phyloP scores from a whole-genome alignment of 257 asterid species.

The Linaria vulgaris region DNA sequence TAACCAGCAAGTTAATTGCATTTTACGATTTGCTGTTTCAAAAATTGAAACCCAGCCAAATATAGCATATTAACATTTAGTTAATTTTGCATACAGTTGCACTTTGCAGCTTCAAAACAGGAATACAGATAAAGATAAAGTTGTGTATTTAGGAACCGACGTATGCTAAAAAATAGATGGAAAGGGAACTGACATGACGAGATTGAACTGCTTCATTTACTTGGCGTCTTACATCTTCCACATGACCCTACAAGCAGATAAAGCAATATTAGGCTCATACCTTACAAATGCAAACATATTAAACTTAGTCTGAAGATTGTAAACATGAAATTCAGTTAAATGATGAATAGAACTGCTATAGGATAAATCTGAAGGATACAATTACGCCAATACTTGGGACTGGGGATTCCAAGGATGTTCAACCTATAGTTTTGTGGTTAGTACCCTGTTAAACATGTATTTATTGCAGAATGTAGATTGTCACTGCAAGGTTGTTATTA shows the following conservation, averaged over 20 bases:
- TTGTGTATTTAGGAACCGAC: not conserved
- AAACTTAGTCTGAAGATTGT: not conserved
- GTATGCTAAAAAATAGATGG: not conserved
- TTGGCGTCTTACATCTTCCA: constrained; percentile 88
- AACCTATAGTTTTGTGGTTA: not conserved
- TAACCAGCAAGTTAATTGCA: not conserved
- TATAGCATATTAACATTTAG: no score
- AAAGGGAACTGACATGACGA: constrained; percentile 74
- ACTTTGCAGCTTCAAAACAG: constrained; percentile 3
- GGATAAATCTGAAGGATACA: constrained; percentile 10
- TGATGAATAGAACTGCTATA: not conserved
- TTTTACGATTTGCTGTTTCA: no score
- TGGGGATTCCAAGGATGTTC: not conserved
- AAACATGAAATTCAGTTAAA: not conserved
- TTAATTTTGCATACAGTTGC: not conserved
- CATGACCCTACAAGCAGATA: constrained; percentile 71
- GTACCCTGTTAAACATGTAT: constrained; percentile 2
- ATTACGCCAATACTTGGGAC: not conserved
- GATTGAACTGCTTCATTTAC: constrained; percentile 89
- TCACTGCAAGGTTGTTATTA: not conserved
- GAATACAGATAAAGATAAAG: not conserved
- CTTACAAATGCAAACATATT: not conserved
- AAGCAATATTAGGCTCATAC: constrained; percentile 23
- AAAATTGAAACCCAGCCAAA: no score
- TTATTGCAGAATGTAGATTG: constrained; percentile 6